Conservation (phyloP, 2,329 filamentous ascomycete species). For the Sclerotinia spermophila region DNA sequence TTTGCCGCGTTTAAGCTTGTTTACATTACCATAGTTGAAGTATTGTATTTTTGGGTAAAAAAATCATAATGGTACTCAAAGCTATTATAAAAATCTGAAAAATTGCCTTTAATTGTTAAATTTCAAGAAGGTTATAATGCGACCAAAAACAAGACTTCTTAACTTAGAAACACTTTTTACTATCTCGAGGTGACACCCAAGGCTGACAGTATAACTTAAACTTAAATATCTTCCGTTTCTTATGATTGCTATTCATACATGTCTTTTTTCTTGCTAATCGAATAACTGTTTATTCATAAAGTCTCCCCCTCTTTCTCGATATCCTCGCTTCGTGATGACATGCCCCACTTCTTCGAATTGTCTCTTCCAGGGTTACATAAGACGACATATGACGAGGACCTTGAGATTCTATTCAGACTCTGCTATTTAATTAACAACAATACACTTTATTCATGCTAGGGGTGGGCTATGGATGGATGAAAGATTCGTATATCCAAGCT, state of each 20-base stretch:
- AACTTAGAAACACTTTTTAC: background rate
- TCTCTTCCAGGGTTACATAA: background rate
- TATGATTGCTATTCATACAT: background rate
- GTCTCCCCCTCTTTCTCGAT: background rate
- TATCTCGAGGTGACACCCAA: background rate
- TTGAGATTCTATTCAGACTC: background rate
- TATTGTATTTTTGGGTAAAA: background rate
- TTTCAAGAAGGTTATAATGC: background rate
- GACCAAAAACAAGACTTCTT: background rate
- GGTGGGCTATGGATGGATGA: background rate
- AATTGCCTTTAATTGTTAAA: background rate
- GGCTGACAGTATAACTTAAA: background rate
- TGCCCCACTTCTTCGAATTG: background rate
- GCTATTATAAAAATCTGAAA: background rate
- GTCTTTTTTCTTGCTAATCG: background rate
- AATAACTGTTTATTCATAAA: background rate
- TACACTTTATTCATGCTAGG: background rate
- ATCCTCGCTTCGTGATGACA: background rate
- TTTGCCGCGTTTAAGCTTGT: background rate
- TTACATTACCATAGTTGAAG: background rate
- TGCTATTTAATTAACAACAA: rapidly evolving
- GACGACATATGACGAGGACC: rapidly evolving
- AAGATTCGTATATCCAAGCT: background rate
- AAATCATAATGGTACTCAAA: rapidly evolving
- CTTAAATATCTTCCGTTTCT: background rate